These are phyloP conservation scores for Miscanthus sacchariflorus DNA, from an alignment of 202 grass and related monocot species.

Conservation along the genomic window DNA sequence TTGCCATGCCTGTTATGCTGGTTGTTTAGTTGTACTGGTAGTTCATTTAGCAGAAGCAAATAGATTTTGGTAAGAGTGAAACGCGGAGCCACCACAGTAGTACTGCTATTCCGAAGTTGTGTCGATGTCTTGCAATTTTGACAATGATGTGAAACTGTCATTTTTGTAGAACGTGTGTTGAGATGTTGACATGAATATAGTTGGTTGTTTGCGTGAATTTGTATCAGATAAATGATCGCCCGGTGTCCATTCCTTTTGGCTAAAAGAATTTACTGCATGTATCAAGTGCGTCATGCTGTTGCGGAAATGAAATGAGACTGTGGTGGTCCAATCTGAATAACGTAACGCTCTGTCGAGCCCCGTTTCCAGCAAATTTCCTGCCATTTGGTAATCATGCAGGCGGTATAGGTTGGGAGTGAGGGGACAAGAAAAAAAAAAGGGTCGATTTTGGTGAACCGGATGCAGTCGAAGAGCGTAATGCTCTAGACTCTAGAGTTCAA, in stretches of 20 bases:
- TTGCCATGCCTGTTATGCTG: not conserved
- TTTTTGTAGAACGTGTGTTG: slow-evolving; percentile 13
- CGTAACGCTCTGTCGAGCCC: too few relatives aligned
- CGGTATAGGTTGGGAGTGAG: not conserved
- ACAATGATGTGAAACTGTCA: not conserved
- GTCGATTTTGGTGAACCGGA: not conserved
- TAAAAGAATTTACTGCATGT: not conserved
- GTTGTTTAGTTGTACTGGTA: not conserved
- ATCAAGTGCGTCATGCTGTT: not conserved
- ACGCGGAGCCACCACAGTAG: not conserved
- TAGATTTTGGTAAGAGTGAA: not conserved
- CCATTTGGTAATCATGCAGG: not conserved
- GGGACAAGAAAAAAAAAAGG: not conserved
- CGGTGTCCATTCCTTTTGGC: not conserved
- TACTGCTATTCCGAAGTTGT: not conserved
- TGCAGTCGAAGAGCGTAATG: not conserved
- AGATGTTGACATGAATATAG: not conserved
- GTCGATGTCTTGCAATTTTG: slow-evolving; percentile 30
- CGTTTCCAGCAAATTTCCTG: too few relatives aligned
- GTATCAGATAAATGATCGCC: not conserved
- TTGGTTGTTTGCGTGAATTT: not conserved
- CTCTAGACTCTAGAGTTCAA: not conserved
- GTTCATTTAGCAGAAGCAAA: slow-evolving; percentile 14
- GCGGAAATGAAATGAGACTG: not conserved
- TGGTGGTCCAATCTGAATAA: not conserved